phyloP scores from a whole-genome alignment of 2,329 filamentous ascomycete species.

The Sporothrix globosa region DNA sequence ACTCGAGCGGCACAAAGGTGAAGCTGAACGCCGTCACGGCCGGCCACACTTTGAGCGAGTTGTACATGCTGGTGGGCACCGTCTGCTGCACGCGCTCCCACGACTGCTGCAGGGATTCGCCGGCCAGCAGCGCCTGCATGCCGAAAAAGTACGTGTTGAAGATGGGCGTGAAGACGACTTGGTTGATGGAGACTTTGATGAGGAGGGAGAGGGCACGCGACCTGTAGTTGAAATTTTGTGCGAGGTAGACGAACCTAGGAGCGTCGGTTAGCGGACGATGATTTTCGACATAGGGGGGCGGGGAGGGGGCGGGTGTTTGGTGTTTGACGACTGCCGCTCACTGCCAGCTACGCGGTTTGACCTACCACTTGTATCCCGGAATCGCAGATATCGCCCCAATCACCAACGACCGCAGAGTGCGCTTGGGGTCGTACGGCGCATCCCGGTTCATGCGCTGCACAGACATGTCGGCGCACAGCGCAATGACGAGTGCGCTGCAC shows the following conservation, averaged over 20 bases:
- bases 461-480: constrained; percentile 74
- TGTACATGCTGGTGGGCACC: constrained; percentile 74
- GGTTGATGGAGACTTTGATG: constrained; percentile 79
- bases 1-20: constrained; percentile 77
- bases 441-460: constrained; percentile 70
- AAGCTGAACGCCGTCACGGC: constrained; percentile 85
- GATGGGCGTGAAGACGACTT: constrained; percentile 76
- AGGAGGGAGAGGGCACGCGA: constrained; percentile 71
- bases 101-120: constrained; percentile 65
- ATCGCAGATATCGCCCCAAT: constrained; percentile 76
- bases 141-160: constrained; percentile 87
- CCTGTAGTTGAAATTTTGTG: constrained; percentile 79
- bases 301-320: no score
- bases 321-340: neutral
- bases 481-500: constrained; percentile 74
- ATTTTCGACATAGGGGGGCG: neutral
- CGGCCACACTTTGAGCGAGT: constrained; percentile 87
- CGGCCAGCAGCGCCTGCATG: constrained; percentile 73
- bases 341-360: constrained; percentile 16
- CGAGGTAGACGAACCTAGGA: constrained; percentile 75
- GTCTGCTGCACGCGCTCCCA: constrained; percentile 73
- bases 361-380: constrained; percentile 80
- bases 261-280: neutral
- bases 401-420: constrained; percentile 71
- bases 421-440: constrained; percentile 65